phyloP scores from a whole-genome alignment of 108 stramenopile genomes.

The Cyclotella choctawhatcheeana region DNA sequence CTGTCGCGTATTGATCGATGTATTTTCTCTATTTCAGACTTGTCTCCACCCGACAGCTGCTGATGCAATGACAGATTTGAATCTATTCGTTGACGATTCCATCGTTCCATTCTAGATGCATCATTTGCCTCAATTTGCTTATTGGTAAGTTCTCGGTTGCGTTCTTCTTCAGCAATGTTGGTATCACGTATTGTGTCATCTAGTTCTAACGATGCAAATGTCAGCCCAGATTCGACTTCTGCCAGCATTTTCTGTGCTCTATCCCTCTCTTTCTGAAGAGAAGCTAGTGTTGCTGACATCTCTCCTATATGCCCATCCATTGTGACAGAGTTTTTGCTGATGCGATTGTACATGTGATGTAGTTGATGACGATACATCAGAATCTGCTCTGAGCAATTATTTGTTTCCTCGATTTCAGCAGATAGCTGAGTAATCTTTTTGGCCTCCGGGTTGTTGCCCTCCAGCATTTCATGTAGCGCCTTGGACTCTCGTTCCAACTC shows the following conservation, averaged over 20 bases:
- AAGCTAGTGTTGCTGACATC: slow-evolving; percentile 60
- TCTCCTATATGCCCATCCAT: slow-evolving; percentile 65
- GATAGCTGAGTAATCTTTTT: slow-evolving; percentile 53
- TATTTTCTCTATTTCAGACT: slow-evolving; percentile 47
- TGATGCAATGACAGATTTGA: slow-evolving; percentile 34
- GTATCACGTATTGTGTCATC: slow-evolving; percentile 42
- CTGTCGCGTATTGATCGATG: slow-evolving; percentile 28
- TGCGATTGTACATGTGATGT: slow-evolving; percentile 64
- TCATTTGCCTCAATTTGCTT: slow-evolving; percentile 45
- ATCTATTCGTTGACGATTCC: slow-evolving; percentile 42
- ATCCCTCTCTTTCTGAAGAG: slow-evolving; percentile 46
- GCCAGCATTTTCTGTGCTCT: slow-evolving; percentile 51
- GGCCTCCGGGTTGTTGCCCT: slow-evolving; percentile 59
- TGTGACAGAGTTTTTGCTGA: slow-evolving; percentile 61
- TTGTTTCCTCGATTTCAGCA: slow-evolving; percentile 57
- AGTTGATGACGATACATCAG: slow-evolving; percentile 70
- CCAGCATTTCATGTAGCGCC: slow-evolving; percentile 69
- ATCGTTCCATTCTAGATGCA: slow-evolving; percentile 52
- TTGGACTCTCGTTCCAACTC: slow-evolving; percentile 62
- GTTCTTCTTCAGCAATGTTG: slow-evolving; percentile 42
- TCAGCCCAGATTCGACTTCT: slow-evolving; percentile 50
- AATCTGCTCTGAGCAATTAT: slow-evolving; percentile 50
- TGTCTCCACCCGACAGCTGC: slow-evolving; percentile 41
- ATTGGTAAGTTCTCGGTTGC: slow-evolving; percentile 29
- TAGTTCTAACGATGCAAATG: slow-evolving; percentile 40